Evolutionary conservation across 2,329 filamentous ascomycete species (phyloP).

Genomic region (Claviceps capensis): DNA sequence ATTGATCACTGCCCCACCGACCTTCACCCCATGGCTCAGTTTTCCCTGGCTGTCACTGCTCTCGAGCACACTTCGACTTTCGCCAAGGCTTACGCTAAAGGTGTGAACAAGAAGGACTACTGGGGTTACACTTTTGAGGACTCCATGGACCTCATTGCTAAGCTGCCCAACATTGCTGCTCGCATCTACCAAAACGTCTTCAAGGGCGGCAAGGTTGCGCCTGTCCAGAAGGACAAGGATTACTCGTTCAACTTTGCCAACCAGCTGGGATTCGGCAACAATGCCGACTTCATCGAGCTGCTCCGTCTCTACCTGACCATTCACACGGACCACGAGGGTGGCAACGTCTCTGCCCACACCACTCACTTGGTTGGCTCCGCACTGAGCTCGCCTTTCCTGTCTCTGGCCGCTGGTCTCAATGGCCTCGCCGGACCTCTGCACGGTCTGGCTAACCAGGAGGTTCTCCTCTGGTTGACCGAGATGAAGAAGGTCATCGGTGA

Average conservation of each 20-base stretch:
- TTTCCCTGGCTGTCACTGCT: slow-evolving; percentile 92
- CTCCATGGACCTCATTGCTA: slow-evolving; percentile 98
- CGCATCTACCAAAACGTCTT: slow-evolving; percentile 99
- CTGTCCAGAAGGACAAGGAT: slow-evolving; percentile 97
- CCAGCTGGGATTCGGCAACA: slow-evolving; percentile 92
- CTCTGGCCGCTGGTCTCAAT: slow-evolving; percentile 90
- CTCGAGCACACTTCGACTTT: slow-evolving; percentile 98
- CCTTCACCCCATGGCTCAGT: slow-evolving; percentile 99
- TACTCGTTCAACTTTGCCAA: slow-evolving; percentile 99
- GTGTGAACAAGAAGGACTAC: slow-evolving; percentile 99
- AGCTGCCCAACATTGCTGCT: slow-evolving; percentile 93
- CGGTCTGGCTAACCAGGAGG: slow-evolving; percentile 99
- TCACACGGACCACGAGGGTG: slow-evolving; percentile 99
- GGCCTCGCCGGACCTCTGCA: slow-evolving; percentile 96
- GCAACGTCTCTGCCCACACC: slow-evolving; percentile 96
- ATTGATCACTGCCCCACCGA: slow-evolving; percentile 99
- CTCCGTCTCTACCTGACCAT: slow-evolving; percentile 99
- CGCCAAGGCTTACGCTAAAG: slow-evolving; percentile 97
- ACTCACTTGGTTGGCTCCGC: slow-evolving; percentile 95
- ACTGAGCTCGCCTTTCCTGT: slow-evolving; percentile 94
- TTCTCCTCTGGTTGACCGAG: slow-evolving; percentile 96
- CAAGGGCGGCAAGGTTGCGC: slow-evolving; percentile 97
- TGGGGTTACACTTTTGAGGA: slow-evolving; percentile 99
- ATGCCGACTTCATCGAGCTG: slow-evolving; percentile 94
- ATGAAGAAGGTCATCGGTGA: slow-evolving; percentile 94